phyloP scores from a whole-genome alignment of 345 rosid species.

The Eucalyptus dawsonii region DNA sequence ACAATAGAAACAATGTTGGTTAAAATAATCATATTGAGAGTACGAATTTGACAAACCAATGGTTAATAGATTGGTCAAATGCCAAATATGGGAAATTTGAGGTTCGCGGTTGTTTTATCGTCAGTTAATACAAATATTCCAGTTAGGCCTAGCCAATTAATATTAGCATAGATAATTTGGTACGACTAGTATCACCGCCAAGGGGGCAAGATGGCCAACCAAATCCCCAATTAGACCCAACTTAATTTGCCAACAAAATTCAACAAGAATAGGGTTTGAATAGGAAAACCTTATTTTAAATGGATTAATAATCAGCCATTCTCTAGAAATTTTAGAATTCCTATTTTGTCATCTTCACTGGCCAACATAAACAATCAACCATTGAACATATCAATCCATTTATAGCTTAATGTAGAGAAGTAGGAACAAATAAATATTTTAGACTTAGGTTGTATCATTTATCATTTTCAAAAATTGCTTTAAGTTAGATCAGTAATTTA shows the following conservation, averaged over 20 bases:
- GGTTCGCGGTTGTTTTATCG: background rate
- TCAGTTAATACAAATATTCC: background rate
- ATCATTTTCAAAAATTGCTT: background rate
- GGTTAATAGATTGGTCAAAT: background rate
- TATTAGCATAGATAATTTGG: no score
- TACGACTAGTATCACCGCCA: background rate
- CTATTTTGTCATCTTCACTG: background rate
- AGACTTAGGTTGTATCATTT: background rate
- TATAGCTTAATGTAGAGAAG: background rate
- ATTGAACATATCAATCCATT: background rate
- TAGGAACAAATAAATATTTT: background rate
- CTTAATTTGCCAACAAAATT: background rate
- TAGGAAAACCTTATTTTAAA: background rate
- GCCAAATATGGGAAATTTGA: background rate
- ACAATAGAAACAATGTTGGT: background rate
- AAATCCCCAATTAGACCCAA: background rate
- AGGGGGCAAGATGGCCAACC: background rate
- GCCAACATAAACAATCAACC: background rate
- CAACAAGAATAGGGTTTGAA: background rate
- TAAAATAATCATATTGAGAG: background rate
- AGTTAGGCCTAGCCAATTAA: background rate
- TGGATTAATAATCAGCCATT: background rate
- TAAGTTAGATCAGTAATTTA: background rate
- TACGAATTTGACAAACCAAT: background rate
- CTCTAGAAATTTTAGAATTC: background rate